Conservation (phyloP, 495 filamentous ascomycete species). For the Neurospora terricola region DNA sequence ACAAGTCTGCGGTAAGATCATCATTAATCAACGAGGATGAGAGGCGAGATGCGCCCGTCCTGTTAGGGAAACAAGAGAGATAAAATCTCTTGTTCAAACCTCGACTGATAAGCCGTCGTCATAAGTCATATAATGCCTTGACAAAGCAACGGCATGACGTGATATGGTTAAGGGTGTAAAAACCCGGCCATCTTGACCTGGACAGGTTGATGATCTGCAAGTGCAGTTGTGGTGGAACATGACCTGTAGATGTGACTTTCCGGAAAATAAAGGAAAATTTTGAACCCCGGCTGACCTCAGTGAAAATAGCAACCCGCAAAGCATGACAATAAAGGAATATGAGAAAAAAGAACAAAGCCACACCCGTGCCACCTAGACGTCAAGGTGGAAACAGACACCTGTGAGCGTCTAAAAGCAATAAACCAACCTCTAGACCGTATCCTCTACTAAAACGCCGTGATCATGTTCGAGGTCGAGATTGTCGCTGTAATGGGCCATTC, state of each 20-base stretch:
- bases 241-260: not conserved
- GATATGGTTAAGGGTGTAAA: not conserved
- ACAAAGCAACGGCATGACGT: not conserved
- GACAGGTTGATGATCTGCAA: not conserved
- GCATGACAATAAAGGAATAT: not conserved
- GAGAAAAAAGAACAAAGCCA: not conserved
- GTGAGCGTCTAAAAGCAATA: conserved; percentile 7
- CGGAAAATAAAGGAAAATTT: not conserved
- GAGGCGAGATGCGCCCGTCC: not conserved
- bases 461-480: conserved; percentile 6
- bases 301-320: not conserved
- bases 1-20: not conserved
- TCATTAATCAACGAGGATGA: not conserved
- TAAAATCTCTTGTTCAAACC: not conserved
- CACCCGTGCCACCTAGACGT: not conserved
- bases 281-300: not conserved
- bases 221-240: not conserved
- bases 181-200: not conserved
- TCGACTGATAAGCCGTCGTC: not conserved
- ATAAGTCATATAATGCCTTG: not conserved
- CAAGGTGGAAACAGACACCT: not conserved
- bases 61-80: not conserved
- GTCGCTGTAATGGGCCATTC: conserved; percentile 1
- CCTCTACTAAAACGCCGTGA: conserved; percentile 16
- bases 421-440: conserved; percentile 18